These are phyloP conservation scores for Boletus rufocinnamomeus DNA, from an alignment of 768 basidiomycete genomes.

Conservation along the genomic window DNA sequence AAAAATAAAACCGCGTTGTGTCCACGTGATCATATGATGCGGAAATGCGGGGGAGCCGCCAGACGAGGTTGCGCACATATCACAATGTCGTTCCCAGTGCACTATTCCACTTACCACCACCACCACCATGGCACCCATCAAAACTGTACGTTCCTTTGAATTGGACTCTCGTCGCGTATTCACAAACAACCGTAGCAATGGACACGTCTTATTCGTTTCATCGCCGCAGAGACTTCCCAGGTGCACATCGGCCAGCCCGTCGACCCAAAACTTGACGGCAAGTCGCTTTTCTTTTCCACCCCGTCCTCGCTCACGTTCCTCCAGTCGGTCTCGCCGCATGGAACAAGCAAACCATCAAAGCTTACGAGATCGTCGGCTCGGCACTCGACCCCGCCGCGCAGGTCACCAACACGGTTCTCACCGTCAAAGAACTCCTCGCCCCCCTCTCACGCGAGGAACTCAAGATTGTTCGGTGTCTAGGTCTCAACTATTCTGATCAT, in stretches of 20 bases:
- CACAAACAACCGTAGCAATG: conserved; percentile 40
- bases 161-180: neutral
- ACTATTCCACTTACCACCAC: neutral
- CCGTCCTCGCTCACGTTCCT: conserved; percentile 1
- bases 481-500: conserved; percentile 84
- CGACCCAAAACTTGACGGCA: conserved; percentile 65
- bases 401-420: conserved; percentile 62
- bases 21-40: conserved; percentile 34
- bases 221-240: conserved; percentile 70
- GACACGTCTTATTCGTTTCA: conserved; percentile 81
- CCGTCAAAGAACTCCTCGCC: conserved; percentile 68
- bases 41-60: conserved; percentile 18
- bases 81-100: conserved; percentile 3
- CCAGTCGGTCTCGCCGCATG: conserved; percentile 62
- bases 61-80: conserved; percentile 2
- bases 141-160: conserved; percentile 44
- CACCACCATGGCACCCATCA: conserved; percentile 56
- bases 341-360: conserved; percentile 58
- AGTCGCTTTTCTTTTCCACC: conserved; percentile 3
- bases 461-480: conserved; percentile 72
- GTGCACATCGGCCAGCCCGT: conserved; percentile 81
- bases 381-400: conserved; percentile 66
- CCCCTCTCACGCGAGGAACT: conserved; percentile 70
- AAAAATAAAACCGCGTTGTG: conserved; percentile 23
- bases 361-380: conserved; percentile 71